Conservation (phyloP, 108 stramenopile genomes). For the Cyclotella distinguenda region DNA sequence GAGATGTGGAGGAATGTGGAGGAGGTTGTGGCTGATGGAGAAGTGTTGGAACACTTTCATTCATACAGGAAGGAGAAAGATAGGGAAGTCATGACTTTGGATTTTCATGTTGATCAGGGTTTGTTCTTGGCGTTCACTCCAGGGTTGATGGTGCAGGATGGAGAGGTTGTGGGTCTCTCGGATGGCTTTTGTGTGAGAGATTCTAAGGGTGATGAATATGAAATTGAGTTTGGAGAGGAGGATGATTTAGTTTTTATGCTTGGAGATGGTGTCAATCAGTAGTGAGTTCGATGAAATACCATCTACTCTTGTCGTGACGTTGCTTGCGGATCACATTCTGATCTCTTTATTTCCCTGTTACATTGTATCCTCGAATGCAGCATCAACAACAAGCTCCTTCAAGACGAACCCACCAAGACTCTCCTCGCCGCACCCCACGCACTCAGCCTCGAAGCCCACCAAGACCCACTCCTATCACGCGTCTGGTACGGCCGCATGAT, state of each 20-base stretch:
- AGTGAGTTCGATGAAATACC: conserved; percentile 15
- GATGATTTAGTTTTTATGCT: conserved; percentile 77
- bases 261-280: conserved; percentile 85
- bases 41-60: conserved; percentile 88
- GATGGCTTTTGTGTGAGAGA: conserved; percentile 45
- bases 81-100: conserved; percentile 46
- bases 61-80: conserved; percentile 49
- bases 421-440: conserved; percentile 79
- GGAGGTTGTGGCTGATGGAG: conserved; percentile 58
- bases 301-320: too few relatives aligned
- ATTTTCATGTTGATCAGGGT: conserved; percentile 80
- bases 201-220: conserved; percentile 18
- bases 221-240: conserved; percentile 50
- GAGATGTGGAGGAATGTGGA: conserved; percentile 22
- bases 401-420: conserved; percentile 1
- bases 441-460: conserved; percentile 8
- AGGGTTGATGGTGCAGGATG: conserved; percentile 35
- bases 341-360: not conserved
- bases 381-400: conserved; percentile 40
- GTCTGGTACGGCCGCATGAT: conserved; percentile 90
- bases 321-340: not conserved
- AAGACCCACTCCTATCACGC: conserved; percentile 36
- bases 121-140: conserved; percentile 80
- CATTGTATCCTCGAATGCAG: not conserved
- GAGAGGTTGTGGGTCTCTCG: conserved; percentile 1